These are phyloP conservation scores for Erodium chrysanthum DNA, from an alignment of 441 rosid genomes.

Conservation along the genomic window DNA sequence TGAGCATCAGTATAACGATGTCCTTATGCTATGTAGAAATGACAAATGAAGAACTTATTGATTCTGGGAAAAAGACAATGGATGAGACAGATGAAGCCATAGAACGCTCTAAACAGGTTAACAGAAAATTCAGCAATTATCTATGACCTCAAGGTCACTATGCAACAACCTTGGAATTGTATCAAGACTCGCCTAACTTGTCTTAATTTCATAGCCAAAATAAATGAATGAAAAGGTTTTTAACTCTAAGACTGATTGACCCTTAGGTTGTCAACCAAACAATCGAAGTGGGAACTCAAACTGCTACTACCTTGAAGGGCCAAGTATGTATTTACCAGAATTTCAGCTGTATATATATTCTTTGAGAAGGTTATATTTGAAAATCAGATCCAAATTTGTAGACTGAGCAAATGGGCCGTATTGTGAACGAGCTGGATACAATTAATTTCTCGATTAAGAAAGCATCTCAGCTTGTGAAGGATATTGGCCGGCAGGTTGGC, in stretches of 20 bases:
- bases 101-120: slow-evolving; percentile 83
- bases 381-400: slow-evolving; percentile 23
- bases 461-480: slow-evolving; percentile 95
- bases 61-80: slow-evolving; percentile 72
- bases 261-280: slow-evolving; percentile 86
- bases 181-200: not conserved
- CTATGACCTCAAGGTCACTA: not conserved
- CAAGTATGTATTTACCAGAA: slow-evolving; percentile 45
- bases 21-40: slow-evolving; percentile 40
- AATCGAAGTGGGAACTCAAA: slow-evolving; percentile 89
- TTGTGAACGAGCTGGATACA: slow-evolving; percentile 91
- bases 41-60: slow-evolving; percentile 84
- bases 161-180: not conserved
- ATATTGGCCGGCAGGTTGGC: slow-evolving; percentile 89
- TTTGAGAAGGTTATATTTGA: not conserved
- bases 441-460: slow-evolving; percentile 94
- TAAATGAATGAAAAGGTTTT: slow-evolving; percentile 5
- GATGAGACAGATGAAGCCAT: slow-evolving; percentile 95
- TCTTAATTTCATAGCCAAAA: slow-evolving; percentile 6
- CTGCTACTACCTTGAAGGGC: slow-evolving; percentile 80
- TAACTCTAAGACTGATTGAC: slow-evolving; percentile 16
- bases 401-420: slow-evolving; percentile 99
- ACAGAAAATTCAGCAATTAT: slow-evolving; percentile 5
- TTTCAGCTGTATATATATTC: not conserved
- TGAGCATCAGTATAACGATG: not conserved